Conservation (phyloP, 2,329 filamentous ascomycete species). For the Apiospora pterosperma region DNA sequence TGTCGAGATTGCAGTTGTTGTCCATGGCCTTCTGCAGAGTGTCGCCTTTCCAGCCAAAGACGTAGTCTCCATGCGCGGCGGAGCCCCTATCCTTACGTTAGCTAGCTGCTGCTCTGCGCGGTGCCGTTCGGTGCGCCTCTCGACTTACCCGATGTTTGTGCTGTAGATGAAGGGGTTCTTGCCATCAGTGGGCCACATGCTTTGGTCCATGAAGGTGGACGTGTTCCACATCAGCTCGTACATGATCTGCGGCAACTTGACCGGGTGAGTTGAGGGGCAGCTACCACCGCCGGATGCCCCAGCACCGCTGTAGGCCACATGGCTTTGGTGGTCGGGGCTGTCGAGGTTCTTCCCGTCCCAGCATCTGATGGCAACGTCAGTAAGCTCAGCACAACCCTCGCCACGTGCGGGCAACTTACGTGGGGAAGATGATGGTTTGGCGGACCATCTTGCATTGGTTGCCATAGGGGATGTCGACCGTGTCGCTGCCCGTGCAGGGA, state of each 20-base stretch:
- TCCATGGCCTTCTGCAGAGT: constrained; percentile 47
- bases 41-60: constrained; percentile 49
- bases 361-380: constrained; percentile 28
- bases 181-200: constrained; percentile 40
- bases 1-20: constrained; percentile 43
- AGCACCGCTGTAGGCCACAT: constrained; percentile 42
- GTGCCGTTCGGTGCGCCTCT: background rate
- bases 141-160: constrained; percentile 38
- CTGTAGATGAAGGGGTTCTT: constrained; percentile 40
- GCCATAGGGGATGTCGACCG: constrained; percentile 44
- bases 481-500: constrained; percentile 46
- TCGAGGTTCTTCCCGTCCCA: constrained; percentile 49
- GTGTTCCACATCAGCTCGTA: constrained; percentile 47
- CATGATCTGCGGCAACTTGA: constrained; percentile 46
- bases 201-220: constrained; percentile 36
- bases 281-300: constrained; percentile 43
- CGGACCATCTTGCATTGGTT: constrained; percentile 49
- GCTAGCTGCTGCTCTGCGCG: background rate
- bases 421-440: constrained; percentile 49
- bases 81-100: constrained; percentile 29
- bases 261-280: constrained; percentile 42
- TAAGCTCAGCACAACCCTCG: background rate
- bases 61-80: constrained; percentile 48
- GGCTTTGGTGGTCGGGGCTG: constrained; percentile 43
- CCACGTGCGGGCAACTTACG: constrained; percentile 22